Evolutionary conservation across 805 yeast species (phyloP).

Genomic region (Candida awuae): DNA sequence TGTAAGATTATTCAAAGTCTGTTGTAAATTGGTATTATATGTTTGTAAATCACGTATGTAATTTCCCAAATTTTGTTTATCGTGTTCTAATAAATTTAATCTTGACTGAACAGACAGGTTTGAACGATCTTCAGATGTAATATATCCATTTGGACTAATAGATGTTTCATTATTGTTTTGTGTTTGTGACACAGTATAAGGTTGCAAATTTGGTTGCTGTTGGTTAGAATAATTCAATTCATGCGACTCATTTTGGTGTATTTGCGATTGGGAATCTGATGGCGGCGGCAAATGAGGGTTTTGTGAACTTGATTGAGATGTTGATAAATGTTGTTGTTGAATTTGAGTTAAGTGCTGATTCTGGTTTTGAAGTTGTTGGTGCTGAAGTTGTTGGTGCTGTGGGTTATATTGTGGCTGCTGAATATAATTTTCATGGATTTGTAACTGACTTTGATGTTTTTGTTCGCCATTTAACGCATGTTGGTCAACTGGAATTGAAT

Average conservation of each 20-base stretch:
- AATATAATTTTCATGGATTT: neutral
- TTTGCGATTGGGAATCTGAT: no score
- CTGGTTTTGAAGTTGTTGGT: conserved; percentile 1
- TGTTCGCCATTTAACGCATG: no score
- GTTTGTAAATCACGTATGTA: no score
- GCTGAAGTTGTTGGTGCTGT: conserved; percentile 6
- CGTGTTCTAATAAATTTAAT: conserved; percentile 6
- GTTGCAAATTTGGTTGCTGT: no score
- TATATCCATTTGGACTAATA: neutral
- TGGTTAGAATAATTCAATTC: no score
- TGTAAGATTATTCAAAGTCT: neutral
- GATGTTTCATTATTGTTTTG: no score
- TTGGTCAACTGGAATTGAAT: no score
- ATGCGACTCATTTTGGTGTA: no score
- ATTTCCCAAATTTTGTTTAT: conserved; percentile 1
- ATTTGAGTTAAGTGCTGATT: conserved; percentile 9
- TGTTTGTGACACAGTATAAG: no score
- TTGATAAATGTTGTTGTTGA: conserved; percentile 12
- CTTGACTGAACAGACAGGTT: neutral
- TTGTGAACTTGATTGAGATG: conserved; percentile 12
- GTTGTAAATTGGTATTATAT: neutral
- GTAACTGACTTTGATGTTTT: no score
- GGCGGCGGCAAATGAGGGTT: conserved; percentile 11
- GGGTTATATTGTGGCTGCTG: neutral
- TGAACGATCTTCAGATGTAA: neutral